Percentiles rank a stretch among this genome's conserved stretches.
Conservation (phyloP, 495 filamentous ascomycete genomes). For the Parachaetomium inaequale region DNA sequence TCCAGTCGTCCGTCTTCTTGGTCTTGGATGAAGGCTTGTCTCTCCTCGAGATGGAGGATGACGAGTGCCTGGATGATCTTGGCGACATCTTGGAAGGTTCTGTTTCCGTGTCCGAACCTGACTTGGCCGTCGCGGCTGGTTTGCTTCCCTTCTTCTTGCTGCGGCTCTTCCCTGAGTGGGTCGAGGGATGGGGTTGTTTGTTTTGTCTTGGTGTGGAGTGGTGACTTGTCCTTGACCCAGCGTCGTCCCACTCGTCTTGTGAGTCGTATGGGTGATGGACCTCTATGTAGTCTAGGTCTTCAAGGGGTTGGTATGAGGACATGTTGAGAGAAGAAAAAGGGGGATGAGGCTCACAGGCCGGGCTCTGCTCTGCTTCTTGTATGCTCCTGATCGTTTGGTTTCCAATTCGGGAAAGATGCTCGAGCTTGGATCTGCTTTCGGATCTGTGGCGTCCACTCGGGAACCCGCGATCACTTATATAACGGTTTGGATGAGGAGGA, state of each 20-base stretch:
- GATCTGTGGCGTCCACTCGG: conserved; percentile 18
- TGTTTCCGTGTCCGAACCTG: conserved; percentile 35
- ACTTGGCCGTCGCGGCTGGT: conserved; percentile 13
- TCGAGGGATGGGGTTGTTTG: conserved; percentile 12
- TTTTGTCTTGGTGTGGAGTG: conserved; percentile 7
- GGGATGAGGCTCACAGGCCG: conserved; percentile 26
- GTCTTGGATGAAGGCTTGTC: conserved; percentile 34
- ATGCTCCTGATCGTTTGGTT: conserved; percentile 18
- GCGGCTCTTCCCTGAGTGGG: conserved; percentile 16
- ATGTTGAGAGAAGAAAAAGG: conserved; percentile 18
- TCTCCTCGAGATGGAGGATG: conserved; percentile 32
- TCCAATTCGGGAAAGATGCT: conserved; percentile 10
- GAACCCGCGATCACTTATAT: conserved; percentile 20
- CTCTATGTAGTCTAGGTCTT: conserved; percentile 24
- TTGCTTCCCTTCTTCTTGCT: conserved; percentile 22
- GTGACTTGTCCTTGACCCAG: conserved; percentile 8
- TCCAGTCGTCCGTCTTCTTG: conserved; percentile 54
- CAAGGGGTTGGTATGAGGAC: conserved; percentile 32
- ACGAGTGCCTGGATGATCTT: conserved; percentile 31
- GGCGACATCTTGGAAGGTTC: conserved; percentile 36
- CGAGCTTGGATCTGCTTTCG: conserved; percentile 14
- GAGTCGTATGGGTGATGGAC: conserved; percentile 9
- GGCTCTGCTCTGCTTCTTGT: conserved; percentile 15
- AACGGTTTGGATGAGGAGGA: not conserved
- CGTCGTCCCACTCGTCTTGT: conserved; percentile 4